Evolutionary conservation across 495 filamentous ascomycete species (phyloP).

Genomic region (Xylaria scruposa): DNA sequence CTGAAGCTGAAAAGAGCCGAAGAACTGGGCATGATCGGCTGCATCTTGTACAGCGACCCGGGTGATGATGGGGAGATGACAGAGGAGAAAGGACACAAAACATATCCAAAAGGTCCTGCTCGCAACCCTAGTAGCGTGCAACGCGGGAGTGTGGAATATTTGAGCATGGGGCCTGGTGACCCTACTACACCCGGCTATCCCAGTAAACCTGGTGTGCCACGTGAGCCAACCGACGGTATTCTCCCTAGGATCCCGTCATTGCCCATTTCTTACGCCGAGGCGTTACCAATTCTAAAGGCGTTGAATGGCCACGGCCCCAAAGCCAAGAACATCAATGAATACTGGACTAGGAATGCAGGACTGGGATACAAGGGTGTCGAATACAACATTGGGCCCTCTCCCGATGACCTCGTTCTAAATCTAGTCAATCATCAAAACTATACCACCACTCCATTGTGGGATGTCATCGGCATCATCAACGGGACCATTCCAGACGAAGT

Average conservation of each 20-base stretch:
- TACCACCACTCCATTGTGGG: slow-evolving; percentile 87
- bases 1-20: slow-evolving; percentile 93
- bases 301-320: slow-evolving; percentile 87
- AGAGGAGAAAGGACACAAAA: slow-evolving; percentile 76
- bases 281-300: slow-evolving; percentile 81
- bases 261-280: slow-evolving; percentile 89
- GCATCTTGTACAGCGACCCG: slow-evolving; percentile 86
- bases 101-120: slow-evolving; percentile 88
- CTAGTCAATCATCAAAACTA: slow-evolving; percentile 90
- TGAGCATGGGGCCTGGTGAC: slow-evolving; percentile 70
- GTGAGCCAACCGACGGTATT: slow-evolving; percentile 68
- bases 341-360: slow-evolving; percentile 74
- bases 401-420: slow-evolving; percentile 75
- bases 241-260: slow-evolving; percentile 90
- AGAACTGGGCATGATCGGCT: slow-evolving; percentile 89
- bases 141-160: slow-evolving; percentile 85
- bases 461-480: slow-evolving; percentile 93
- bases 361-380: slow-evolving; percentile 83
- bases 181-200: slow-evolving; percentile 92
- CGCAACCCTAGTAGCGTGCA: slow-evolving; percentile 89
- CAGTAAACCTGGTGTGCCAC: slow-evolving; percentile 87
- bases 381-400: slow-evolving; percentile 91
- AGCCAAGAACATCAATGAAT: slow-evolving; percentile 75
- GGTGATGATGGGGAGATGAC: slow-evolving; percentile 85
- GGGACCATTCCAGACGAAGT: slow-evolving; percentile 84